Conservation (phyloP, 140 eudicot species). For the Flaveria floridana region DNA sequence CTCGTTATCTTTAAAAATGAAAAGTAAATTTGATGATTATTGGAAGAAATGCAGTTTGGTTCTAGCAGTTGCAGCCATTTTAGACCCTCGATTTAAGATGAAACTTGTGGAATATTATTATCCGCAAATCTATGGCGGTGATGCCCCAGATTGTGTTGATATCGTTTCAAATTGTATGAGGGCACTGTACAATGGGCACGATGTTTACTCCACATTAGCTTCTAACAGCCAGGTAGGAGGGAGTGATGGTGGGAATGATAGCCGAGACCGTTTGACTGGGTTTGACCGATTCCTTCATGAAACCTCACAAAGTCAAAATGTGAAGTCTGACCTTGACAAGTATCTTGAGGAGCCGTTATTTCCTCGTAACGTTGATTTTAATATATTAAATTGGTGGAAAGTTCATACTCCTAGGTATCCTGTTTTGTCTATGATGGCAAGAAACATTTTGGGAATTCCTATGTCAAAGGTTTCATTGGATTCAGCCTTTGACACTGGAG, state of each 20-base stretch:
- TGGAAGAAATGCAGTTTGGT: slow-evolving; percentile 91
- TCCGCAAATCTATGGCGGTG: slow-evolving; percentile 64
- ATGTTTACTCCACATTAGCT: slow-evolving; percentile 53
- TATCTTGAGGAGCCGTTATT: slow-evolving; percentile 85
- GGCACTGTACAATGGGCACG: slow-evolving; percentile 74
- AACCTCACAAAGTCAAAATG: slow-evolving; percentile 60
- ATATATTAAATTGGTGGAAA: slow-evolving; percentile 80
- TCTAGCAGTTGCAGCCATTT: slow-evolving; percentile 85
- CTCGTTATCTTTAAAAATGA: slow-evolving; percentile 64
- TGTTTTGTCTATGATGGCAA: slow-evolving; percentile 81
- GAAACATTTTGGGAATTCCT: slow-evolving; percentile 75
- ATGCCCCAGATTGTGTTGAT: slow-evolving; percentile 60
- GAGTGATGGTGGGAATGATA: slow-evolving; percentile 30
- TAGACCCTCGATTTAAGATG: slow-evolving; percentile 92
- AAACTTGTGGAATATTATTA: slow-evolving; percentile 83
- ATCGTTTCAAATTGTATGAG: slow-evolving; percentile 75
- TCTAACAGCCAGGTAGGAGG: slow-evolving; percentile 42
- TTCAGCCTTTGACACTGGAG: slow-evolving; percentile 52
- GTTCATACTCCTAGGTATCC: slow-evolving; percentile 90
- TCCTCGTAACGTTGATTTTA: slow-evolving; percentile 69
- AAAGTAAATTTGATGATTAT: slow-evolving; percentile 72
- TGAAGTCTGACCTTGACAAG: slow-evolving; percentile 73
- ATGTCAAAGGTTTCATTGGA: slow-evolving; percentile 59
- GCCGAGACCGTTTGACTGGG: slow-evolving; percentile 60
- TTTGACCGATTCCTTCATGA: slow-evolving; percentile 74